phyloP scores from a whole-genome alignment of 495 filamentous ascomycete species.

The Annulohypoxylon nitens region DNA sequence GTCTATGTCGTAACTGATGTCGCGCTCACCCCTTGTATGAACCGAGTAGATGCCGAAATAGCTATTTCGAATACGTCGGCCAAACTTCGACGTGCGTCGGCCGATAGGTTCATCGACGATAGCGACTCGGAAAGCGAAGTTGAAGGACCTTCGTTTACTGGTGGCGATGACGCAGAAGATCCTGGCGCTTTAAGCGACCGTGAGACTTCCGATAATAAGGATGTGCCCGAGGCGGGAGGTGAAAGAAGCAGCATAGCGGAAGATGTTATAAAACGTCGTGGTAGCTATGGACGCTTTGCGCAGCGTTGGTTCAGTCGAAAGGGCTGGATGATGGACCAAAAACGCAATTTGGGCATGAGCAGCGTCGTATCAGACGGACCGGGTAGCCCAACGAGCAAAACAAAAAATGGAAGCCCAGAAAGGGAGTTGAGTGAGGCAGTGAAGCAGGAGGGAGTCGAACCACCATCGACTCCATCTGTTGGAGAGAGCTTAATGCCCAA shows the following conservation, averaged over 20 bases:
- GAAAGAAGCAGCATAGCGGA: constrained; percentile 73
- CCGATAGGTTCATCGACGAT: constrained; percentile 51
- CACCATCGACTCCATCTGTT: constrained; percentile 46
- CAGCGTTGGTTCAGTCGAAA: constrained; percentile 88
- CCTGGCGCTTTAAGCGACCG: constrained; percentile 49
- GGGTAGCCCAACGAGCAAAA: constrained; percentile 25
- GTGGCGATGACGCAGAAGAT: constrained; percentile 52
- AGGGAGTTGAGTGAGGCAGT: constrained; percentile 52
- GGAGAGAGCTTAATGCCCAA: constrained; percentile 77
- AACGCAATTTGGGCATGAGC: constrained; percentile 70
- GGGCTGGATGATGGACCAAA: constrained; percentile 75
- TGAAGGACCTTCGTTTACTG: constrained; percentile 47
- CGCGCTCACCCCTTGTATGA: constrained; percentile 86
- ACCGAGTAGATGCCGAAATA: constrained; percentile 75
- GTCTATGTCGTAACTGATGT: constrained; percentile 89
- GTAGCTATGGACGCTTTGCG: constrained; percentile 88
- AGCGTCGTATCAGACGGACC: constrained; percentile 36
- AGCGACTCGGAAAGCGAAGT: constrained; percentile 58
- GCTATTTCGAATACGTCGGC: constrained; percentile 75
- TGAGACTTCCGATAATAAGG: constrained; percentile 36
- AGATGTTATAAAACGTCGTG: constrained; percentile 83
- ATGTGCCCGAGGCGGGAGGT: constrained; percentile 36
- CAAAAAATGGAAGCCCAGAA: constrained; percentile 29
- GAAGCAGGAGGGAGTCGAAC: constrained; percentile 48
- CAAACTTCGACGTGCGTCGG: constrained; percentile 53